A percentile compares a stretch with the other conserved stretches of the same genome.
Conservation (phyloP, 352 stramenopile genomes). For the Albugo laibachii region DNA sequence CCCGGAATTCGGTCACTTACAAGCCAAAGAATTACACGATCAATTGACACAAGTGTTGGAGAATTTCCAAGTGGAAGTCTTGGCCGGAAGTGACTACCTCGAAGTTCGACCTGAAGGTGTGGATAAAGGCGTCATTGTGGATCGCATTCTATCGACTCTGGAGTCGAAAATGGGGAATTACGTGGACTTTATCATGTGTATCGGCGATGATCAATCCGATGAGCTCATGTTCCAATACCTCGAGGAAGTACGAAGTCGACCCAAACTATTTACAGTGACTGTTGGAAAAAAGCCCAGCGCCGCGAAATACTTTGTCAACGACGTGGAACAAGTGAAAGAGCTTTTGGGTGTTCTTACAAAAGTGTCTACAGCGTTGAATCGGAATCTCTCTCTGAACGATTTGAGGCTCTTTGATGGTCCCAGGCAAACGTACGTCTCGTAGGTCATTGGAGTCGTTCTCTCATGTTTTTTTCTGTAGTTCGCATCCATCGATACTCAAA, state of each 20-base stretch:
- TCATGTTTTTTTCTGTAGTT: neutral
- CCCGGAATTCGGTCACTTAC: conserved; percentile 96
- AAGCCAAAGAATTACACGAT: conserved; percentile 96
- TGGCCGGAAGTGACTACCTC: conserved; percentile 74
- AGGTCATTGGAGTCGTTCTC: neutral
- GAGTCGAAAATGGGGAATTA: conserved; percentile 39
- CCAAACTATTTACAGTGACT: conserved; percentile 88
- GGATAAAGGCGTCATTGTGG: conserved; percentile 95
- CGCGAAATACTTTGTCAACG: conserved; percentile 95
- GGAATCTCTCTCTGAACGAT: conserved; percentile 75
- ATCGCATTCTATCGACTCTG: conserved; percentile 87
- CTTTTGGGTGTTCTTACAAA: conserved; percentile 78
- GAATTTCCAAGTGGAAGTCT: conserved; percentile 90
- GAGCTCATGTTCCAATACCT: conserved; percentile 94
- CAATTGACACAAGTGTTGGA: conserved; percentile 91
- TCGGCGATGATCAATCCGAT: conserved; percentile 97
- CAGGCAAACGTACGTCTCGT: conserved; percentile 15
- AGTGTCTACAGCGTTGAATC: conserved; percentile 62
- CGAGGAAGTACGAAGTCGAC: conserved; percentile 35
- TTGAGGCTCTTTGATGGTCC: conserved; percentile 39
- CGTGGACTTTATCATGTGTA: conserved; percentile 92
- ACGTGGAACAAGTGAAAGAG: conserved; percentile 92
- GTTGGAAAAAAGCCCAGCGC: conserved; percentile 97
- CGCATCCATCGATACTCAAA: neutral
- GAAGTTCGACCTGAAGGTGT: conserved; percentile 93